Conservation (phyloP, 2,329 filamentous ascomycete species). For the Aspergillus neotritici region DNA sequence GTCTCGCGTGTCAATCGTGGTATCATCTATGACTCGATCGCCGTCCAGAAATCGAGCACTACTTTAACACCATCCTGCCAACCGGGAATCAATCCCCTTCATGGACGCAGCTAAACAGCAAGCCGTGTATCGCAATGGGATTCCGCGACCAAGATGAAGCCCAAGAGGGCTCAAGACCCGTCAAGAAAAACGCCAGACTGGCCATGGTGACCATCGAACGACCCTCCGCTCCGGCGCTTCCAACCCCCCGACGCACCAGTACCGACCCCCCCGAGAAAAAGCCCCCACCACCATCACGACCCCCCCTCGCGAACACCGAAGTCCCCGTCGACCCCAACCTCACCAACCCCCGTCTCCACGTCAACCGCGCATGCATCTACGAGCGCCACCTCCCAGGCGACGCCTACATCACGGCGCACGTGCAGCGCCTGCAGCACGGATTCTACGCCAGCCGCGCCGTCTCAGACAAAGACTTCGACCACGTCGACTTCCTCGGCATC, state of each 20-base stretch:
- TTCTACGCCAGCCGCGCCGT: slow-evolving; percentile 41
- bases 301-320: neutral
- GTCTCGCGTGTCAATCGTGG: no score
- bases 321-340: slow-evolving; percentile 30
- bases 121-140: slow-evolving; percentile 3
- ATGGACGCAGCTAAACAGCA: neutral
- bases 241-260: neutral
- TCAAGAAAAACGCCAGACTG: slow-evolving; percentile 2
- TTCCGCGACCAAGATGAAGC: slow-evolving; percentile 2
- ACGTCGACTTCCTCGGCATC: slow-evolving; percentile 47
- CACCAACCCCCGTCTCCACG: slow-evolving; percentile 31
- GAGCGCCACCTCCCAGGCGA: slow-evolving; percentile 45
- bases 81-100: neutral
- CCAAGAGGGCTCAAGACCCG: neutral
- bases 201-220: slow-evolving; percentile 9
- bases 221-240: slow-evolving; percentile 2
- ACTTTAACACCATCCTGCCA: neutral
- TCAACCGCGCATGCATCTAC: slow-evolving; percentile 44
- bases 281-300: slow-evolving; percentile 1
- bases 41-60: neutral
- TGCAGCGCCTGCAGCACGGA: slow-evolving; percentile 47
- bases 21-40: no score
- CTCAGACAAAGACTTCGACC: slow-evolving; percentile 38
- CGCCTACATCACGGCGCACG: slow-evolving; percentile 46
- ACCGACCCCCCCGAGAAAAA: neutral